Conservation (phyloP, 23 red algal species). For the Gracilaria caudata region DNA sequence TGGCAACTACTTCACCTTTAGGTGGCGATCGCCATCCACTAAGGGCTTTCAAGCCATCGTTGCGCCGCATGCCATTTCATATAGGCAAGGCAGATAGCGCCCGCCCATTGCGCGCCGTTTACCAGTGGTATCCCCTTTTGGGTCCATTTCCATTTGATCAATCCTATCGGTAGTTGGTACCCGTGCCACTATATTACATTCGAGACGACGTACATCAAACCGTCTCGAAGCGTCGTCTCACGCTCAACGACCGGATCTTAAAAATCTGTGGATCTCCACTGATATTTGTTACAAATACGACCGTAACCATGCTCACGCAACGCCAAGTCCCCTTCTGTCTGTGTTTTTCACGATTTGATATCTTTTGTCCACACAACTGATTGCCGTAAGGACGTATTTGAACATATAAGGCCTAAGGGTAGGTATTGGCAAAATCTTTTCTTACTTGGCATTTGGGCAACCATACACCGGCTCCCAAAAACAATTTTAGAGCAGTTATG, state of each 20-base stretch:
- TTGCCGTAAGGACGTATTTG: background rate
- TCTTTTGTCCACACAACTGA: background rate
- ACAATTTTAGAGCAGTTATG: constrained; percentile 43
- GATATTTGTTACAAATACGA: constrained; percentile 17
- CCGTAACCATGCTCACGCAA: constrained; percentile 36
- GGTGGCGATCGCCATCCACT: too few species aligned
- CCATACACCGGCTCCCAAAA: constrained; percentile 52
- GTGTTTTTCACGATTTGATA: constrained; percentile 5
- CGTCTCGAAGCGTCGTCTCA: constrained; percentile 34
- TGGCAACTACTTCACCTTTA: too few species aligned
- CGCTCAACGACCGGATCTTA: constrained; percentile 60
- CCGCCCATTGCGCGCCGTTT: too few species aligned
- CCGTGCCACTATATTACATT: too few species aligned
- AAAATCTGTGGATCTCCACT: constrained; percentile 37
- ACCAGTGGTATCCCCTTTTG: too few species aligned
- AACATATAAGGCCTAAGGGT: constrained; percentile 15
- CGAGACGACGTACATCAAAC: constrained; percentile 33
- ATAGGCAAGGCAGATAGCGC: too few species aligned
- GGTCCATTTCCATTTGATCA: too few species aligned
- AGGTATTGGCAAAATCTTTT: constrained; percentile 3
- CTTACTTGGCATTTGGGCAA: constrained; percentile 45
- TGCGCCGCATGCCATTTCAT: too few species aligned
- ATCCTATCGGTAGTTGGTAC: too few species aligned
- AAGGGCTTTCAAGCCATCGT: too few species aligned
- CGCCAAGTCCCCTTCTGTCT: constrained; percentile 7